Evolutionary conservation across 371 early-diverging fungal species (phyloP).

Genomic region (Mortierella sp.): DNA sequence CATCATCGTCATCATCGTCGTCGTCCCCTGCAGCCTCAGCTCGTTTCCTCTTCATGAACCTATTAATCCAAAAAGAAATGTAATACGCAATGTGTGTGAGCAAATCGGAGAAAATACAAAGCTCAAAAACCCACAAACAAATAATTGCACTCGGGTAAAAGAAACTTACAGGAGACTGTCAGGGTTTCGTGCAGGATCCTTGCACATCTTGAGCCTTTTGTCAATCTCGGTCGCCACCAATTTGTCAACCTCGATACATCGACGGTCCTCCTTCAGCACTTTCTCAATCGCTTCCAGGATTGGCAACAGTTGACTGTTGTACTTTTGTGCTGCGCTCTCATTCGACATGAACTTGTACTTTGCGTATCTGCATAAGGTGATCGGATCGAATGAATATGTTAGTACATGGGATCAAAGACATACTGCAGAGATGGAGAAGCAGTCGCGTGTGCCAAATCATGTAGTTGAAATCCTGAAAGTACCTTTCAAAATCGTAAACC

Average conservation of each 20-base stretch:
- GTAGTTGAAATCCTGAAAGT: neutral
- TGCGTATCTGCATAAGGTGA: conserved; percentile 22
- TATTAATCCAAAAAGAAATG: conserved; percentile 16
- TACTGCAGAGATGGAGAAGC: conserved; percentile 22
- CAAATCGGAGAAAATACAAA: conserved; percentile 5
- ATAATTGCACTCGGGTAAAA: neutral
- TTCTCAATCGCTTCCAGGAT: conserved; percentile 60
- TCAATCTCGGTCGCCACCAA: conserved; percentile 71
- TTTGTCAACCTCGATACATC: conserved; percentile 60
- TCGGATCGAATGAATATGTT: neutral
- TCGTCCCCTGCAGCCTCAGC: conserved; percentile 60
- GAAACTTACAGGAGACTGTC: conserved; percentile 73
- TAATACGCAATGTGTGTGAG: neutral
- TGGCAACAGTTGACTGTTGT: conserved; percentile 56
- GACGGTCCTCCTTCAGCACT: conserved; percentile 55
- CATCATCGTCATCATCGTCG: conserved; percentile 56
- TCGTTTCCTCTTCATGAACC: conserved; percentile 63
- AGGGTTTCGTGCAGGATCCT: conserved; percentile 82
- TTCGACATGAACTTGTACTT: conserved; percentile 44
- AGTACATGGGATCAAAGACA: neutral
- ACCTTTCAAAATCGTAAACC: conserved; percentile 64
- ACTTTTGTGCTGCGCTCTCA: conserved; percentile 58
- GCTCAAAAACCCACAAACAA: neutral
- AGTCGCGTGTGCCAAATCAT: neutral
- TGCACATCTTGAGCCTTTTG: conserved; percentile 70